These are phyloP conservation scores for Cryphonectria parasitica DNA, from an alignment of 2,329 filamentous ascomycete genomes.

Conservation along the genomic window DNA sequence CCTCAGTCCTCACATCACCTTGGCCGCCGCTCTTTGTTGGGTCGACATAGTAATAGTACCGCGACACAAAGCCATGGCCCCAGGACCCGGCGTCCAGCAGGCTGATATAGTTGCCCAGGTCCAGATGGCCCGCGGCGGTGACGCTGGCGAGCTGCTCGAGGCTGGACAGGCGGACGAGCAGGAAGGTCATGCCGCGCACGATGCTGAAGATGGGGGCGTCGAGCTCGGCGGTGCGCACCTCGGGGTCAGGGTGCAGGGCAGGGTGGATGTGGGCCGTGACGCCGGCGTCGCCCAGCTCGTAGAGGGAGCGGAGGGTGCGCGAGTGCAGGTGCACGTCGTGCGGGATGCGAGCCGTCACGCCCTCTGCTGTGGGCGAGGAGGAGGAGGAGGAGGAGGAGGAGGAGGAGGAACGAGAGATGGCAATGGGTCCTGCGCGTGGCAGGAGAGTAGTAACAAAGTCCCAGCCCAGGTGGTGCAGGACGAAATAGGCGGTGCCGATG, in stretches of 20 bases:
- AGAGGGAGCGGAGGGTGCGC: slow-evolving; percentile 42
- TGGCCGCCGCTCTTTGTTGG: slow-evolving; percentile 33
- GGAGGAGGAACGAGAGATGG: slow-evolving; percentile 39
- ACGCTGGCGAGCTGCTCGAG: slow-evolving; percentile 59
- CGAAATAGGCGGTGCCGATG: slow-evolving; percentile 58
- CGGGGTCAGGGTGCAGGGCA: slow-evolving; percentile 37
- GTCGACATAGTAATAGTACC: slow-evolving; percentile 62
- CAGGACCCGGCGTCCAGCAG: slow-evolving; percentile 58
- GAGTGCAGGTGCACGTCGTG: slow-evolving; percentile 68
- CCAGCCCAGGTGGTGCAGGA: slow-evolving; percentile 42
- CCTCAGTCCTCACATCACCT: slow-evolving; percentile 33
- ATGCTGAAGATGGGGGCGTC: slow-evolving; percentile 61
- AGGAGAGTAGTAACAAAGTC: slow-evolving; percentile 47
- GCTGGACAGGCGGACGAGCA: slow-evolving; percentile 64
- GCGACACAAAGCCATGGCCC: slow-evolving; percentile 55
- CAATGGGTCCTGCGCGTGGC: slow-evolving; percentile 62
- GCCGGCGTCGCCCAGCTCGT: slow-evolving; percentile 34
- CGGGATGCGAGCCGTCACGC: slow-evolving; percentile 67
- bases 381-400: no score
- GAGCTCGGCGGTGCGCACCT: slow-evolving; percentile 43
- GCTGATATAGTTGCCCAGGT: slow-evolving; percentile 34
- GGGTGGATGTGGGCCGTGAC: slow-evolving; percentile 35
- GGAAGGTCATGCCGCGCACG: slow-evolving; percentile 75
- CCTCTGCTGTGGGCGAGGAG: no score
- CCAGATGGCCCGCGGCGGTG: slow-evolving; percentile 36